Evolutionary conservation across 148 eudicot genomes (phyloP).

Genomic region (Rhododendron mucronatum): DNA sequence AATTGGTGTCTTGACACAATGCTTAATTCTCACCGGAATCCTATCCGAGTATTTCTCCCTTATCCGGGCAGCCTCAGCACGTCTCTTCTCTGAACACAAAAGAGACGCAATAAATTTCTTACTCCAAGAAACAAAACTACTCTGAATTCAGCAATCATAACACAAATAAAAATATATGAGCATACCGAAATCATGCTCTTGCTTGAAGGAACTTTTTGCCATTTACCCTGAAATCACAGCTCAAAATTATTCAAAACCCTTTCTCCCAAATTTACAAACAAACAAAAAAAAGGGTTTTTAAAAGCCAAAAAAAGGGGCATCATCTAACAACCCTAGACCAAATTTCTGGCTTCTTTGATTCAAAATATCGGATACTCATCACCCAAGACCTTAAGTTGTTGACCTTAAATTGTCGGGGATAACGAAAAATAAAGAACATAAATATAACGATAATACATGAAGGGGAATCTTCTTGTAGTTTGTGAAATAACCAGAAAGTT

Average conservation of each 20-base stretch:
- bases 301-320: neutral
- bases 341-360: neutral
- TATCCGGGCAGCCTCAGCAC: conserved; percentile 81
- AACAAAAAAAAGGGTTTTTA: neutral
- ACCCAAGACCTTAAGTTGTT: conserved; percentile 1
- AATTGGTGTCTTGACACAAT: neutral
- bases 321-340: conserved; percentile 1
- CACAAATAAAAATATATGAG: neutral
- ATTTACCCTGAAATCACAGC: conserved; percentile 37
- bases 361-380: neutral
- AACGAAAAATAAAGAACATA: neutral
- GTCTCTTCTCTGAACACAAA: conserved; percentile 61
- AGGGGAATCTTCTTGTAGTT: neutral
- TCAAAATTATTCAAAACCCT: conserved; percentile 8
- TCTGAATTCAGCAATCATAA: neutral
- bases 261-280: neutral
- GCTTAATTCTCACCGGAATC: conserved; percentile 60
- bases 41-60: conserved; percentile 88
- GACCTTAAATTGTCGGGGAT: neutral
- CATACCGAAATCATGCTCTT: conserved; percentile 76
- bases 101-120: neutral
- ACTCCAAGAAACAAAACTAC: neutral
- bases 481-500: neutral
- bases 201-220: conserved; percentile 84
- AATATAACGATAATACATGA: neutral